These are phyloP conservation scores for Pugionium cornutum DNA, from an alignment of 345 rosid species.

Conservation along the genomic window DNA sequence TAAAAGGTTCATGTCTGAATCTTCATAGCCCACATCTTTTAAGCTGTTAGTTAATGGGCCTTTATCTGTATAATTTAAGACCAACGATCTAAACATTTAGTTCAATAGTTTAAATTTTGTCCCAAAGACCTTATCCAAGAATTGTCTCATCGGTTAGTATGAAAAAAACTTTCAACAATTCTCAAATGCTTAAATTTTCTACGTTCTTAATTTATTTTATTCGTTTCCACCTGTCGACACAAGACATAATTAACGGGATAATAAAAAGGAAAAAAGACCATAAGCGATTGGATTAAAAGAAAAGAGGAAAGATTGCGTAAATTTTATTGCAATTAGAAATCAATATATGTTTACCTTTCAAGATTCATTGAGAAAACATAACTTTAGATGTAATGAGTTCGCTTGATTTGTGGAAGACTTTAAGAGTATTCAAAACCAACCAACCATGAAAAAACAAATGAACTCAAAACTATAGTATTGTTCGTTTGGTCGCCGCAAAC, in stretches of 20 bases:
- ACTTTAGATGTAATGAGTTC: not conserved
- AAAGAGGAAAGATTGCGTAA: not conserved
- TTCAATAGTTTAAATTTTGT: not conserved
- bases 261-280: too few species aligned
- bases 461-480: not conserved
- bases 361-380: not conserved
- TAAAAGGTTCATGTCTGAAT: not conserved
- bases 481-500: too few species aligned
- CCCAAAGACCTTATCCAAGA: conserved; percentile 20
- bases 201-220: conserved; percentile 31
- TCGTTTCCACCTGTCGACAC: conserved; percentile 1
- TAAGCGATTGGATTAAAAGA: too few species aligned
- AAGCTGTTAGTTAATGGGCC: not conserved
- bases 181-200: conserved; percentile 14
- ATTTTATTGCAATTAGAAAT: not conserved
- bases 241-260: not conserved
- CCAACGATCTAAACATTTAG: not conserved
- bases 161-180: not conserved
- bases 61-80: not conserved
- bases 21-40: not conserved
- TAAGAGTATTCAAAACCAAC: too few species aligned
- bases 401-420: not conserved
- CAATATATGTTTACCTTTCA: not conserved
- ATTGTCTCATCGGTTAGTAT: conserved; percentile 21
- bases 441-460: not conserved